phyloP scores from a whole-genome alignment of 371 early-diverging fungal genomes.

The Mortierella sp. region DNA sequence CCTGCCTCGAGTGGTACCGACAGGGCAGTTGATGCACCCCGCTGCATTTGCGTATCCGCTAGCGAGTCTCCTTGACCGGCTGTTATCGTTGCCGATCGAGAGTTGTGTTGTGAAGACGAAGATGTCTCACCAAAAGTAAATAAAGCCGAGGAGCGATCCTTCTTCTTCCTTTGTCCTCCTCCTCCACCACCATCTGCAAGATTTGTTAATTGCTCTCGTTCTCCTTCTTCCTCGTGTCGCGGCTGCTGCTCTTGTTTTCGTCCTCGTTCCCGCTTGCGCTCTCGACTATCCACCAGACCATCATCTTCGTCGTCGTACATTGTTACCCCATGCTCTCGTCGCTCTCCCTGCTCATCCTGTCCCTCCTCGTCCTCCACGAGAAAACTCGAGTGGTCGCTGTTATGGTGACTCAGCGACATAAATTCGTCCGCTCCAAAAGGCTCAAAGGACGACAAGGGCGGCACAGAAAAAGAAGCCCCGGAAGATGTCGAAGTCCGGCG shows the following conservation, averaged over 20 bases:
- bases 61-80: background rate
- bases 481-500: slow-evolving; percentile 26
- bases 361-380: slow-evolving; percentile 13
- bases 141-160: background rate
- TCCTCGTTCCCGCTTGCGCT: background rate
- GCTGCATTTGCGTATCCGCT: background rate
- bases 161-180: background rate
- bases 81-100: background rate
- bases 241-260: background rate
- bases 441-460: slow-evolving; percentile 27
- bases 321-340: background rate
- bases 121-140: background rate
- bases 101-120: background rate
- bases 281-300: slow-evolving; percentile 1
- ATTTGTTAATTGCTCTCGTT: background rate
- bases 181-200: background rate
- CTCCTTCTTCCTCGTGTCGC: background rate
- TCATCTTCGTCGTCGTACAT: background rate
- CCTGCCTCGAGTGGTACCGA: background rate
- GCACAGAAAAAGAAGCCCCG: slow-evolving; percentile 23
- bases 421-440: slow-evolving; percentile 28
- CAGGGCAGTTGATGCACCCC: background rate
- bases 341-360: background rate
- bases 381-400: background rate
- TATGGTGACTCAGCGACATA: slow-evolving; percentile 14